Evolutionary conservation across 2,329 filamentous ascomycete genomes (phyloP).

Genomic region (Cladobotryum mycophilum): DNA sequence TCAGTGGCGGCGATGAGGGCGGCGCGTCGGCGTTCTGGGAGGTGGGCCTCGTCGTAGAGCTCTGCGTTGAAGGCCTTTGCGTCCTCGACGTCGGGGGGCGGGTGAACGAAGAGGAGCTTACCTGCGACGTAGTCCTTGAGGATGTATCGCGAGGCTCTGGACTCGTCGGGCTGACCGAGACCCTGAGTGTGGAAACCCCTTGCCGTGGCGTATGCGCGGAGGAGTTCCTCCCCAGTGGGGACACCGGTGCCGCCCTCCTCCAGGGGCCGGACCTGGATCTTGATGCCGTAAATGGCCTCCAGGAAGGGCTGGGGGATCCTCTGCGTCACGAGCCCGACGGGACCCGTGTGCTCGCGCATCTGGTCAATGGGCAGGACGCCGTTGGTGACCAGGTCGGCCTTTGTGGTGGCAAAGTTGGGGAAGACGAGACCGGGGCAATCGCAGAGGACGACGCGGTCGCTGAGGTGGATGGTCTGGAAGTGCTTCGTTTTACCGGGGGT

Average conservation of each 20-base stretch:
- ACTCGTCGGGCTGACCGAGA: slow-evolving; percentile 87
- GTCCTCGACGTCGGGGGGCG: slow-evolving; percentile 71
- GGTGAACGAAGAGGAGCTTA: slow-evolving; percentile 86
- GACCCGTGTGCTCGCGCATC: slow-evolving; percentile 85
- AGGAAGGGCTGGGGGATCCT: slow-evolving; percentile 84
- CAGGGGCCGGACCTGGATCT: slow-evolving; percentile 68
- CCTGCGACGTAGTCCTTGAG: slow-evolving; percentile 98
- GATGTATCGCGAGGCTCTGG: slow-evolving; percentile 78
- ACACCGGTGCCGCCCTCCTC: slow-evolving; percentile 91
- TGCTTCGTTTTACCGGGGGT: slow-evolving; percentile 99
- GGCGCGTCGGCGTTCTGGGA: slow-evolving; percentile 73
- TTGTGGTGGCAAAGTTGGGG: slow-evolving; percentile 94
- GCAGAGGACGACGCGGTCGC: slow-evolving; percentile 81
- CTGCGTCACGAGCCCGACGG: slow-evolving; percentile 72
- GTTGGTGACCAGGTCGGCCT: slow-evolving; percentile 92
- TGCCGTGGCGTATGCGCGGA: slow-evolving; percentile 79
- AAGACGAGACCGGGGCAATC: slow-evolving; percentile 99
- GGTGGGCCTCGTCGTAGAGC: slow-evolving; percentile 75
- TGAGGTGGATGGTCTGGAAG: slow-evolving; percentile 96
- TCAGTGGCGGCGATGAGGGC: slow-evolving; percentile 49
- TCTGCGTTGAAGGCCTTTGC: slow-evolving; percentile 76
- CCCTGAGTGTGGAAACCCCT: slow-evolving; percentile 88
- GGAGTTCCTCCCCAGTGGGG: slow-evolving; percentile 77
- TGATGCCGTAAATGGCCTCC: slow-evolving; percentile 90
- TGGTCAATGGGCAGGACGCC: slow-evolving; percentile 96